Evolutionary conservation across 805 yeast species (phyloP).

Genomic region (Schwanniomyces occidentalis): DNA sequence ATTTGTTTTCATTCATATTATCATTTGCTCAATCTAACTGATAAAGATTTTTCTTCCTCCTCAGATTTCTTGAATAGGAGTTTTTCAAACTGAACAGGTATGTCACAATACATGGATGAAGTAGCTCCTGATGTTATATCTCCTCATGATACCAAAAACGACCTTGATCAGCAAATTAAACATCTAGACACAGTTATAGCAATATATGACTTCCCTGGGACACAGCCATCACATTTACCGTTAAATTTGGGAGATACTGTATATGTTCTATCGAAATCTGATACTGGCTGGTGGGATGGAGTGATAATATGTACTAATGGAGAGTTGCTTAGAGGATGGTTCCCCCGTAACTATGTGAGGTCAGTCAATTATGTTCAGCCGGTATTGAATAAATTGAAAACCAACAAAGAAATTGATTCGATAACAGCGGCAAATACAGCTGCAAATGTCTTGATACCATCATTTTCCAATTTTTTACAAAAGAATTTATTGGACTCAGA

Average conservation of each 20-base stretch:
- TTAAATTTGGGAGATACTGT: slow-evolving; percentile 67
- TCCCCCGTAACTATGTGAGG: slow-evolving; percentile 66
- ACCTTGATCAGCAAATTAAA: slow-evolving; percentile 24
- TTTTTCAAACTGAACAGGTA: too few relatives aligned
- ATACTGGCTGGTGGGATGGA: slow-evolving; percentile 90
- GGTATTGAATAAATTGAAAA: slow-evolving; percentile 35
- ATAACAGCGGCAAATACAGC: slow-evolving; percentile 49
- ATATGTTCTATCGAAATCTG: slow-evolving; percentile 63
- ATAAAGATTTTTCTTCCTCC: too few relatives aligned
- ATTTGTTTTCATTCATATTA: too few relatives aligned
- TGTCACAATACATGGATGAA: slow-evolving; percentile 32
- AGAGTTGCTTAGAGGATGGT: slow-evolving; percentile 73
- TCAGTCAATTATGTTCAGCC: slow-evolving; percentile 46
- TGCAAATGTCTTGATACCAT: slow-evolving; percentile 45
- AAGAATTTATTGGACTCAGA: slow-evolving; percentile 36
- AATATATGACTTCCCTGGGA: slow-evolving; percentile 54
- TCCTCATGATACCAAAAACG: slow-evolving; percentile 22
- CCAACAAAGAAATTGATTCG: slow-evolving; percentile 41
- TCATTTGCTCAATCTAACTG: too few relatives aligned
- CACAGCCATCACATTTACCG: slow-evolving; percentile 51
- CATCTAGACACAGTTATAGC: slow-evolving; percentile 62
- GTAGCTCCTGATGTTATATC: slow-evolving; percentile 42
- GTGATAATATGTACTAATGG: slow-evolving; percentile 38
- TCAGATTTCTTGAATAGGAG: too few relatives aligned
- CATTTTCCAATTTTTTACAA: slow-evolving; percentile 37